phyloP scores from a whole-genome alignment of 176 grass and related monocot genomes.

The Rhipidocladum racemiflorum region DNA sequence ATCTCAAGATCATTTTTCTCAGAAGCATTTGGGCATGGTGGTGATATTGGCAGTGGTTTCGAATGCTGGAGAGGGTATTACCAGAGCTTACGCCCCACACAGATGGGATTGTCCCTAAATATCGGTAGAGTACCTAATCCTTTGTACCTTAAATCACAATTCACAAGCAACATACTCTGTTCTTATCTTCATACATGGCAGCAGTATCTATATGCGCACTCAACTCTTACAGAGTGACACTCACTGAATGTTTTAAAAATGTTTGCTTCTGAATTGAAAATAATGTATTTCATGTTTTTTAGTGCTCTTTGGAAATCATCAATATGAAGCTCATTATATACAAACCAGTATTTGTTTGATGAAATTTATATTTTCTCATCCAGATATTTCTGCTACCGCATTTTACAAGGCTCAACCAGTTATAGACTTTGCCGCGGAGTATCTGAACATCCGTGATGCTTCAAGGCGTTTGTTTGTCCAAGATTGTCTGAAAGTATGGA shows the following conservation, averaged over 20 bases:
- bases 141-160: too few species aligned
- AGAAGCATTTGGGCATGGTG: slow-evolving; percentile 28
- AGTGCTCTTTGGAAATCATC: neutral
- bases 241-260: too few species aligned
- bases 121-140: slow-evolving; percentile 41
- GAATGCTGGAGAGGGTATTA: slow-evolving; percentile 86
- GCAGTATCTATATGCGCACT: neutral
- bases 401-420: slow-evolving; percentile 60
- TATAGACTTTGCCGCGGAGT: slow-evolving; percentile 40
- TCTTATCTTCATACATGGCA: neutral
- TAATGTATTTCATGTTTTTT: neutral
- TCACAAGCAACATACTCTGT: neutral
- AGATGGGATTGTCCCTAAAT: slow-evolving; percentile 80
- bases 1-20: slow-evolving; percentile 81
- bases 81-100: slow-evolving; percentile 71
- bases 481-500: slow-evolving; percentile 47
- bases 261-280: neutral
- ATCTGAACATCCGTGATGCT: slow-evolving; percentile 45
- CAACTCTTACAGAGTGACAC: neutral
- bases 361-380: neutral
- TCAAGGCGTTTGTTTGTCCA: slow-evolving; percentile 40
- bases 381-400: slow-evolving; percentile 75
- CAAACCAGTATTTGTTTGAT: neutral
- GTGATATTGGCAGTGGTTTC: slow-evolving; percentile 41
- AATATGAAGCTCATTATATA: neutral